Conservation (phyloP, 768 basidiomycete genomes). For the Neoboletus magnificus region DNA sequence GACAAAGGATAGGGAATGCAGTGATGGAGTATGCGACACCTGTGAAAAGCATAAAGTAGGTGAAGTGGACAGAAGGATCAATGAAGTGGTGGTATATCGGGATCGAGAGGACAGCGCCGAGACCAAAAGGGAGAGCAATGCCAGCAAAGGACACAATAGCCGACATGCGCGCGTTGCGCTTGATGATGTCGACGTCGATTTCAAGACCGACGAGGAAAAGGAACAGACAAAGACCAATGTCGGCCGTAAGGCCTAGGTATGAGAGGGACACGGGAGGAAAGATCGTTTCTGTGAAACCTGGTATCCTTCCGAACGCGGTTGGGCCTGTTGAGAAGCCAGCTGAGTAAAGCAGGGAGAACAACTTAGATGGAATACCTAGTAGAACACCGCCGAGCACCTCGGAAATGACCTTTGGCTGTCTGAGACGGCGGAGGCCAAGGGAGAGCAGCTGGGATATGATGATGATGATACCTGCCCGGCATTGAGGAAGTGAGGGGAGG, state of each 20-base stretch:
- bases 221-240: conserved; percentile 85
- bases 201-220: conserved; percentile 92
- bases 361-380: conserved; percentile 55
- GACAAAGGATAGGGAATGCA: conserved; percentile 81
- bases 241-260: conserved; percentile 82
- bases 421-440: conserved; percentile 64
- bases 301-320: conserved; percentile 75
- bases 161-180: conserved; percentile 68
- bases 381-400: conserved; percentile 88
- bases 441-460: conserved; percentile 73
- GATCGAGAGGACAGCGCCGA: conserved; percentile 72
- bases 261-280: conserved; percentile 72
- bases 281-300: conserved; percentile 81
- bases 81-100: conserved; percentile 52
- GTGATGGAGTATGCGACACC: conserved; percentile 90
- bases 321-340: conserved; percentile 26
- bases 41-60: conserved; percentile 91
- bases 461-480: conserved; percentile 70
- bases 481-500: background rate
- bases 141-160: conserved; percentile 74
- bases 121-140: conserved; percentile 82
- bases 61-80: conserved; percentile 62
- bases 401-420: conserved; percentile 83
- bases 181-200: conserved; percentile 79
- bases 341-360: background rate